Conservation (phyloP, 768 basidiomycete genomes). For the Boletus tomentosulus region DNA sequence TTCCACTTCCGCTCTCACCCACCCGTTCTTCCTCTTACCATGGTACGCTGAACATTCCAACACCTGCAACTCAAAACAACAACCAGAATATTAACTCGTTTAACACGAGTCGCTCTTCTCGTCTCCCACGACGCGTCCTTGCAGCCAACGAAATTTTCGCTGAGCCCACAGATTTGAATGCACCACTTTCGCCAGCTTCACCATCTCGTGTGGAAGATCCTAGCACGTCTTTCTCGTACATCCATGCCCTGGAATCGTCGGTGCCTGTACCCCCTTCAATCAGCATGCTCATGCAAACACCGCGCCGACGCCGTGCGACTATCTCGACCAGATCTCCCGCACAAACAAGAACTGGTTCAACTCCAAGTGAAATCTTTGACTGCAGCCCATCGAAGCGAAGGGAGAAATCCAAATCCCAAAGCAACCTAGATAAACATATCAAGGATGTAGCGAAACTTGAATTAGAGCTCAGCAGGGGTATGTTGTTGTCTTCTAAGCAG, state of each 20-base stretch:
- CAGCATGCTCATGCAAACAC: conserved; percentile 28
- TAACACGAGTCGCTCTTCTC: conserved; percentile 30
- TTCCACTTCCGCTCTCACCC: conserved; percentile 61
- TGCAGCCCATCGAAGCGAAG: conserved; percentile 58
- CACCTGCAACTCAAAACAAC: conserved; percentile 12
- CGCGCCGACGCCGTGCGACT: conserved; percentile 52
- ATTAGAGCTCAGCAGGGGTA: conserved; percentile 61
- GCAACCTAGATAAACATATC: conserved; percentile 63
- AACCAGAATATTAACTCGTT: conserved; percentile 4
- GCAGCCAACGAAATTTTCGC: conserved; percentile 70
- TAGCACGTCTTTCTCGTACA: conserved; percentile 22
- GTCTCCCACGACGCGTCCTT: conserved; percentile 58
- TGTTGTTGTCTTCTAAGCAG: conserved; percentile 17
- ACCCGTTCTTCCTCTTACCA: conserved; percentile 42
- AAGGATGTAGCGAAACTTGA: conserved; percentile 61
- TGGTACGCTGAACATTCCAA: conserved; percentile 32
- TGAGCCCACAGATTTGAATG: conserved; percentile 22
- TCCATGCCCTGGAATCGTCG: conserved; percentile 19
- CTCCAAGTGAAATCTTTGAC: conserved; percentile 32
- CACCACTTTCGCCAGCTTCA: conserved; percentile 21
- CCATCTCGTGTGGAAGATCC: conserved; percentile 9
- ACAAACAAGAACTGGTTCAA: conserved; percentile 24
- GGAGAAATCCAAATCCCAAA: conserved; percentile 65
- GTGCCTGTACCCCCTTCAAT: conserved; percentile 17
- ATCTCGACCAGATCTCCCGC: conserved; percentile 63